Conservation (phyloP, 2,329 filamentous ascomycete genomes). For the Mollisia scopiformis region DNA sequence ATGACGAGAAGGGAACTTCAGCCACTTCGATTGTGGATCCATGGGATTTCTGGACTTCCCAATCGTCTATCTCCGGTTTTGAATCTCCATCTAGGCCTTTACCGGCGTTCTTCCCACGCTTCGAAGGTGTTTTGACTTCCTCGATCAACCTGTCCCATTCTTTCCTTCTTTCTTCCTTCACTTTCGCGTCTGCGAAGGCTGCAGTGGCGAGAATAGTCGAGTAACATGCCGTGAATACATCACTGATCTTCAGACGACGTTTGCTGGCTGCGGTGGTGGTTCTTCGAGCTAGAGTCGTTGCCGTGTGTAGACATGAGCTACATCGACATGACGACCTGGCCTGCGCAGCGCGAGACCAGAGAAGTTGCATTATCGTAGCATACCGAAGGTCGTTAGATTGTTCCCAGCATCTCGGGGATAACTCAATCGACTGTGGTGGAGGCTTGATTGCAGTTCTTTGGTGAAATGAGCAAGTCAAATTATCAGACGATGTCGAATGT, state of each 20-base stretch:
- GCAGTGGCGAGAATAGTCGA: conserved; percentile 69
- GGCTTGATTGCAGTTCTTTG: neutral
- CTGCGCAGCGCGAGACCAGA: conserved; percentile 70
- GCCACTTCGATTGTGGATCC: neutral
- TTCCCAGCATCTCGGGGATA: neutral
- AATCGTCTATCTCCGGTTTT: neutral
- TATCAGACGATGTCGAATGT: conserved; percentile 7
- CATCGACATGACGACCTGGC: conserved; percentile 64
- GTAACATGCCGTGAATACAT: conserved; percentile 68
- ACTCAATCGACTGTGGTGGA: conserved; percentile 7
- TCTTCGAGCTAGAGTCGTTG: conserved; percentile 52
- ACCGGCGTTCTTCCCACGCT: neutral
- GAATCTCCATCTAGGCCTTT: neutral
- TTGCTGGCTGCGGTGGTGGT: conserved; percentile 52
- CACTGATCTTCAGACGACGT: conserved; percentile 52
- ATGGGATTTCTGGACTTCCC: neutral
- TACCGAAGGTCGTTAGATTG: conserved; percentile 14
- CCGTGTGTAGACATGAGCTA: conserved; percentile 58
- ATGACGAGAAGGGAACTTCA: neutral
- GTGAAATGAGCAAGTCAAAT: neutral
- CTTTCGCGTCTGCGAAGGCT: conserved; percentile 61
- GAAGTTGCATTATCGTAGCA: conserved; percentile 60
- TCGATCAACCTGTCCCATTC: conserved; percentile 66
- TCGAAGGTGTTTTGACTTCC: conserved; percentile 42
- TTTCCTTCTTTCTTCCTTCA: conserved; percentile 59